A percentile compares a stretch with the other conserved stretches of the same genome.
Conservation (phyloP, 2,329 filamentous ascomycete genomes). For the Furcasterigmium sp. region DNA sequence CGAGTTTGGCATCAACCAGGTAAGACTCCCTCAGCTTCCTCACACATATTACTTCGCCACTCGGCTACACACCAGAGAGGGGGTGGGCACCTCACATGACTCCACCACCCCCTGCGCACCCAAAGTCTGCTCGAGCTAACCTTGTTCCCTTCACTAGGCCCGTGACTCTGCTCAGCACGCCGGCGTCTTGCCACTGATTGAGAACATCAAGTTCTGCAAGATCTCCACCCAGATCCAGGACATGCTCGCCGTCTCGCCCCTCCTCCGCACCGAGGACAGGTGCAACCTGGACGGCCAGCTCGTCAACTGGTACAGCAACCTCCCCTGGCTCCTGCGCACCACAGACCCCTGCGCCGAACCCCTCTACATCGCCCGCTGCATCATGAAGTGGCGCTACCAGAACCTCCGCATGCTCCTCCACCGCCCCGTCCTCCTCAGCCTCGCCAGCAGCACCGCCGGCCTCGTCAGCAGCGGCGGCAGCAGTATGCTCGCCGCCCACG, state of each 20-base stretch:
- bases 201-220: slow-evolving; percentile 76
- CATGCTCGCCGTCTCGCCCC: slow-evolving; percentile 62
- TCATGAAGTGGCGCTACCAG: slow-evolving; percentile 81
- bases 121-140: too few species aligned
- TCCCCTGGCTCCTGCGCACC: slow-evolving; percentile 61
- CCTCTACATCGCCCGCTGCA: slow-evolving; percentile 62
- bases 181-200: slow-evolving; percentile 64
- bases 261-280: slow-evolving; percentile 63
- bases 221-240: slow-evolving; percentile 76
- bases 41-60: background rate
- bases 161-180: slow-evolving; percentile 53
- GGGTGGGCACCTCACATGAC: background rate
- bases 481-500: slow-evolving; percentile 19
- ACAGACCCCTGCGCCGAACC: slow-evolving; percentile 65
- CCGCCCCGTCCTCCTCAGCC: slow-evolving; percentile 64
- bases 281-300: slow-evolving; percentile 62
- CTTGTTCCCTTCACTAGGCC: slow-evolving; percentile 11
- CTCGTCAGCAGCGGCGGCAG: slow-evolving; percentile 23
- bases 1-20: slow-evolving; percentile 42
- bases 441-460: slow-evolving; percentile 47
- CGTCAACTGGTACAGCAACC: slow-evolving; percentile 65
- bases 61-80: background rate
- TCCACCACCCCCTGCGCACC: slow-evolving; percentile 1
- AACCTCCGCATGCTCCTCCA: slow-evolving; percentile 74
- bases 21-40: slow-evolving; percentile 7